These are phyloP conservation scores for Dalechampia spathulata DNA, from an alignment of 441 rosid genomes.

Conservation along the genomic window DNA sequence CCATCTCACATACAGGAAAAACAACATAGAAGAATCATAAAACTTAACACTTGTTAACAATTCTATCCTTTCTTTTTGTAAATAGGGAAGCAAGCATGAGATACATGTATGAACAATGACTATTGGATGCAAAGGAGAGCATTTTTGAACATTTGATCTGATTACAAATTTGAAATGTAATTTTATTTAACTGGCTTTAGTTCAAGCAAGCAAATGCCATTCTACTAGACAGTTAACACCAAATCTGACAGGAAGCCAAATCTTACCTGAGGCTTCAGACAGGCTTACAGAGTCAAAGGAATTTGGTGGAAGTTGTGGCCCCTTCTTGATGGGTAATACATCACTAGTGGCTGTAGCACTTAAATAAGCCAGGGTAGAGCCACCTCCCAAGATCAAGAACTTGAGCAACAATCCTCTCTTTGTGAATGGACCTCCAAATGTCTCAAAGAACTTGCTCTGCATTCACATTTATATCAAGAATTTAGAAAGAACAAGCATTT, in stretches of 20 bases:
- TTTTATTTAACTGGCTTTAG: too few relatives aligned
- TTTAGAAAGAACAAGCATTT: neutral
- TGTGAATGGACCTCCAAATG: conserved; percentile 88
- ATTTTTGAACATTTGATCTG: too few relatives aligned
- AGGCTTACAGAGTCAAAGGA: conserved; percentile 17
- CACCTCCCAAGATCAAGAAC: conserved; percentile 89
- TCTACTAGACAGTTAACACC: too few relatives aligned
- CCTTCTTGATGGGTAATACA: conserved; percentile 79
- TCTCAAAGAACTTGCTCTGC: conserved; percentile 99
- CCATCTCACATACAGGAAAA: too few relatives aligned
- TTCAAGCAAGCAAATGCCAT: too few relatives aligned
- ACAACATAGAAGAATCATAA: too few relatives aligned
- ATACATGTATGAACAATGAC: conserved; percentile 3
- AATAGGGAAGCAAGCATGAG: conserved; percentile 16
- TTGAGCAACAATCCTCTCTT: conserved; percentile 92
- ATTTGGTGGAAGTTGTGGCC: conserved; percentile 86
- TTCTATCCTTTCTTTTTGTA: conserved; percentile 22
- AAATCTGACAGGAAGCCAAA: conserved; percentile 2
- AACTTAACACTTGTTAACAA: too few relatives aligned
- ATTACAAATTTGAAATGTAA: too few relatives aligned
- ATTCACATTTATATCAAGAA: conserved; percentile 1
- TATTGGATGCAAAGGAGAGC: too few relatives aligned
- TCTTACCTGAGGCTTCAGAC: conserved; percentile 16
- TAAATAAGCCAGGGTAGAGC: conserved; percentile 61
- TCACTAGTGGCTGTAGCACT: conserved; percentile 68